Conservation (phyloP, 108 stramenopile genomes). For the Cyclotella baltica region DNA sequence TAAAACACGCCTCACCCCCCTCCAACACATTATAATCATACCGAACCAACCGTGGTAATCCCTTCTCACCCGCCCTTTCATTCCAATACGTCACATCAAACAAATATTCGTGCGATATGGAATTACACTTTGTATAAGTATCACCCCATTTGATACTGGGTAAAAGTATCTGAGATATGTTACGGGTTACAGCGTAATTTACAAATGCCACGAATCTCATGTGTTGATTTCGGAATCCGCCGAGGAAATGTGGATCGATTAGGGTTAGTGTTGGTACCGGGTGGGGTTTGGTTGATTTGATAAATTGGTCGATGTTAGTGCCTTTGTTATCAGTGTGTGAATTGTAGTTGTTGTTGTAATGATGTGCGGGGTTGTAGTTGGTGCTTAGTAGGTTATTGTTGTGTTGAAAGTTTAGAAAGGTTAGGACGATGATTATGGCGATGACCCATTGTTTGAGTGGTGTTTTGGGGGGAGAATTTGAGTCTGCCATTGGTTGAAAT, state of each 20-base stretch:
- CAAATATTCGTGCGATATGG: conserved; percentile 65
- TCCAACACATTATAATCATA: conserved; percentile 33
- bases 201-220: conserved; percentile 72
- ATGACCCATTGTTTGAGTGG: conserved; percentile 1
- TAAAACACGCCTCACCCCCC: conserved; percentile 23
- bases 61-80: conserved; percentile 21
- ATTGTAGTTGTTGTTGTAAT: neutral
- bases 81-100: conserved; percentile 85
- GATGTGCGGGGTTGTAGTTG: neutral
- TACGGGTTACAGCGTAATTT: conserved; percentile 39
- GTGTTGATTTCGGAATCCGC: conserved; percentile 65
- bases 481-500: no score
- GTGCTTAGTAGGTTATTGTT: neutral
- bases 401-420: neutral
- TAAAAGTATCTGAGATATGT: conserved; percentile 58
- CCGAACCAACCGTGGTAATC: conserved; percentile 21
- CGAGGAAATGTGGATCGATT: conserved; percentile 24
- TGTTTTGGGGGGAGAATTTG: no score
- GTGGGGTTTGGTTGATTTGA: neutral
- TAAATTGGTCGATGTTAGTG: no score
- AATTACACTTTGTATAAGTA: conserved; percentile 19
- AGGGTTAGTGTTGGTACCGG: conserved; percentile 6
- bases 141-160: conserved; percentile 67
- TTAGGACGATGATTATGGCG: neutral
- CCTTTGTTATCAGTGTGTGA: neutral